Base-by-base conservation (phyloP, 169 alveolate genomes). In the Cryptosporidium sp. region DNA sequence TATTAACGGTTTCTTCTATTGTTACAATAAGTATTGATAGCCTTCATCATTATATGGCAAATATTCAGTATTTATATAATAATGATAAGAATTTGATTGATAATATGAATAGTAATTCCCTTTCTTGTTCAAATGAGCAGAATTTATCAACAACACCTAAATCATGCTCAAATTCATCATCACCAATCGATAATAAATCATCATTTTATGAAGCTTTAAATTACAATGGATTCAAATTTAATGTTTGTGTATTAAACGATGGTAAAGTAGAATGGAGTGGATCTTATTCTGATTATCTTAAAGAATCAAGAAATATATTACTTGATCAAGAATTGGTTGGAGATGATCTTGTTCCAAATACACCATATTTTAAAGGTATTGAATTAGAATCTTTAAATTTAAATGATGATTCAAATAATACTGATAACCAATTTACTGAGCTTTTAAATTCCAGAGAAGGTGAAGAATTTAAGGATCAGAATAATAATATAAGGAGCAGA, bases 191-290 rank as follows among this genome's bases (percentile, higher is more conserved):
- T 42, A 42, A 6, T 42, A 29, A 16, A 33, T 53, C 62, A 18
- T 51, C 60, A 14, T 18, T 4, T n/a, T 23, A 9, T n/a, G 26
- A 53, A 18, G 62, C 9, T 26, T 56, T 56, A 2, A 52, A 62
- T 23, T 62, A 14, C n/a, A 45, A 65, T 39, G 56, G 56, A 44
- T 65, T 80, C 21, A 60, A 62, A 44, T 80, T 62, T 62, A 80
- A 45, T 60, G 89, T 80, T 12, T 37, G 69, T 26, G 80, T 80
- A 16, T 21, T 80, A 42, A 80, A 80, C 14, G 72, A 61, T 23
- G 89, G 89, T 18, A 80, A 48, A 31, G 39, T 62, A 8, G 69
- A 80, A 18, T 80, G 89, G 89, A 61, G 67, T 44, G 89, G 89
- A 6, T 26, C 69, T 62, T 80, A 80, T 44, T 16, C 56, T 26